A percentile compares a stretch with the other conserved stretches of the same genome.
These are phyloP conservation scores for Tylopilus intermedius DNA, from an alignment of 768 basidiomycete genomes.

Conservation along the genomic window DNA sequence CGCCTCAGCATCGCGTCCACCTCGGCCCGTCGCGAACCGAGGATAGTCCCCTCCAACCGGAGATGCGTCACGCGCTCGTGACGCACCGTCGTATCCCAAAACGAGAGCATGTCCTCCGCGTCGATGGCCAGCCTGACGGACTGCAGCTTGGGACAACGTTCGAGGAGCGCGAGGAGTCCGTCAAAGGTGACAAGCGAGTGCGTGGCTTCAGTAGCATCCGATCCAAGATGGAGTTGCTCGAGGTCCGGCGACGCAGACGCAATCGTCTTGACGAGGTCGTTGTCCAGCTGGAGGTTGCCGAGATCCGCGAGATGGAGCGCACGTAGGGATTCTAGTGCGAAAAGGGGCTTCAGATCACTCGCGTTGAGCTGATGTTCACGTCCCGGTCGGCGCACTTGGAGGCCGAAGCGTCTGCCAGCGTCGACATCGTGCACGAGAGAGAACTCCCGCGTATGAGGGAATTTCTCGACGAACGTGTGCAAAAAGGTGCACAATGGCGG, in stretches of 20 bases:
- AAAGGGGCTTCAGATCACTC: constrained; percentile 14
- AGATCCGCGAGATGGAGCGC: constrained; percentile 13
- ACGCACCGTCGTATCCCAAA: constrained; percentile 11
- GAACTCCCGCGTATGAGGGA: constrained; percentile 11
- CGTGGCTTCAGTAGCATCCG: not conserved
- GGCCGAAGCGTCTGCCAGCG: constrained; percentile 20
- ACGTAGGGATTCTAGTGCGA: constrained; percentile 11
- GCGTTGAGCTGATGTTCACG: constrained; percentile 15
- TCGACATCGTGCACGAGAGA: constrained; percentile 21
- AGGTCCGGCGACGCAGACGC: constrained; percentile 15
- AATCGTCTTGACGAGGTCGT: constrained; percentile 17
- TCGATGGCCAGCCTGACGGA: constrained; percentile 11
- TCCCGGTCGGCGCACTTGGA: constrained; percentile 12
- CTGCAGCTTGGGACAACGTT: constrained; percentile 16
- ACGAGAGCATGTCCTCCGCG: constrained; percentile 11
- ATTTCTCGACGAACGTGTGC: constrained; percentile 6
- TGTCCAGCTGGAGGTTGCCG: constrained; percentile 13
- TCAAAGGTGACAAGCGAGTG: constrained; percentile 13
- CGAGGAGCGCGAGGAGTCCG: constrained; percentile 19
- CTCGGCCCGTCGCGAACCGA: constrained; percentile 11
- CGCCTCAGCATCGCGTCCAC: constrained; percentile 19
- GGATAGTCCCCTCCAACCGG: constrained; percentile 13
- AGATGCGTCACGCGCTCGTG: constrained; percentile 13
- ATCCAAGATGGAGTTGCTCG: constrained; percentile 13
- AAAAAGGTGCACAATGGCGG: constrained; percentile 13